Evolutionary conservation across 2,329 filamentous ascomycete genomes (phyloP).

Genomic region (Cephalotrichum gorgonifer): DNA sequence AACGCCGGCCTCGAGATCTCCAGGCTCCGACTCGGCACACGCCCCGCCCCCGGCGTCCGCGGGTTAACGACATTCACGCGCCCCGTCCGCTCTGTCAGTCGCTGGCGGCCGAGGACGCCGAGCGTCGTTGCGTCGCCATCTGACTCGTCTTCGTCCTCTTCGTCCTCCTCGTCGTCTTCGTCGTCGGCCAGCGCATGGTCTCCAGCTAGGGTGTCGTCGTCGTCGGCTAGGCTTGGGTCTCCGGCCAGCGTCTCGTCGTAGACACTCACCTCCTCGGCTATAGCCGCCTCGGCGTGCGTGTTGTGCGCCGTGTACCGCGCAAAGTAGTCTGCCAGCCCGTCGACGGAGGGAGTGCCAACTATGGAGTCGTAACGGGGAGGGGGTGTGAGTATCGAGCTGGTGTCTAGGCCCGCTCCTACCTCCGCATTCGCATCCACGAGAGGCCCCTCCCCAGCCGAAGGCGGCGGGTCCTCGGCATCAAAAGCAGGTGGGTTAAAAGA

Average conservation of each 20-base stretch:
- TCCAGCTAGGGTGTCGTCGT: neutral
- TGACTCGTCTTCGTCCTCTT: slow-evolving; percentile 27
- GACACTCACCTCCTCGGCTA: too few relatives aligned
- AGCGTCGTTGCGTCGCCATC: slow-evolving; percentile 13
- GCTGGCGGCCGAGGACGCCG: slow-evolving; percentile 27
- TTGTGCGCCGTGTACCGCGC: slow-evolving; percentile 66
- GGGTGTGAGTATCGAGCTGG: slow-evolving; percentile 51
- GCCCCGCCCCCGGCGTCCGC: slow-evolving; percentile 39
- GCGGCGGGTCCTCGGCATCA: slow-evolving; percentile 63
- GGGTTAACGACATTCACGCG: slow-evolving; percentile 49
- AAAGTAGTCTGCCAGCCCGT: slow-evolving; percentile 80
- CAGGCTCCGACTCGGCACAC: slow-evolving; percentile 45
- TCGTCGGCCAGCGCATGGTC: neutral
- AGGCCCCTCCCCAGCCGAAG: neutral
- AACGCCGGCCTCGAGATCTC: slow-evolving; percentile 38
- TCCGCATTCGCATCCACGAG: slow-evolving; percentile 16
- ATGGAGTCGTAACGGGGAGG: slow-evolving; percentile 78
- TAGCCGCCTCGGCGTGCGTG: too few relatives aligned
- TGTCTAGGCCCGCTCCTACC: slow-evolving; percentile 10
- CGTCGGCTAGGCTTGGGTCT: too few relatives aligned
- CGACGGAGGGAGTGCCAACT: slow-evolving; percentile 55
- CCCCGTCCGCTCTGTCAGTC: slow-evolving; percentile 39
- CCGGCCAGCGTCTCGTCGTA: too few relatives aligned
- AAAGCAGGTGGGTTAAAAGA: slow-evolving; percentile 86
- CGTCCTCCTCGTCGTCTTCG: slow-evolving; percentile 6